Evolutionary conservation across 2,329 filamentous ascomycete genomes (phyloP), one percentile per base, ranked within the genome.

Genomic region (Cordyceps cicadae): DNA sequence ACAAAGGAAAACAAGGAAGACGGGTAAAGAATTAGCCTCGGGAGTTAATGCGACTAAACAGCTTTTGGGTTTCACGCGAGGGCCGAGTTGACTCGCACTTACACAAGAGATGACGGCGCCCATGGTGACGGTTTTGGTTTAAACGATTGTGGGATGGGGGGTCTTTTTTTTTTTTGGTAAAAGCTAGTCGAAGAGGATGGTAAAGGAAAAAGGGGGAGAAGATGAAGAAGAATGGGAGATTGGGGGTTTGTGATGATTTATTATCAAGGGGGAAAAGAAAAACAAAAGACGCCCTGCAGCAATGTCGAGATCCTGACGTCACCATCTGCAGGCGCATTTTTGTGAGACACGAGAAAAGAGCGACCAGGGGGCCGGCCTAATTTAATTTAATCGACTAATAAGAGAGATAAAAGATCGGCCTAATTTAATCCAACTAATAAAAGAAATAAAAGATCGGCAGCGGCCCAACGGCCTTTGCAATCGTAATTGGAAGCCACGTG

Each of bases 71-170:
- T n/a, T n/a, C n/a, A 51, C 26, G 48, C 39, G 17, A 17, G 15
- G 9, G 29, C 17, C 2, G 19, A 32, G 43, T 19, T 17, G 37
- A n/a, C 50, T 41, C 24, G 56, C 15, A 82, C 88, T 70, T 89
- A 93, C 89, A 72, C 89, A 92, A 72, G 89, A 92, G 66, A 91
- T 80, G 70, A 94, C 86, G 75, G 87, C 89, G 77, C 90, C 90
- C 90, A 94, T 93, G 63, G 43, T 75, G 68, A 62, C 57, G 63
- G 62, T 64, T 61, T 45, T 58, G 61, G 34, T 37, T 37, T 34
- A 37, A 14, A 14, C 9, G 34, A 37, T 11, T 8, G 26, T 29
- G 3, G 29, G 29, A 29, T 29, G 7, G 29, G 29, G 24, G 24
- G 24, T 2, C 4, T 24, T 24, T 24, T 24, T 24, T 24, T 24